phyloP scores from a whole-genome alignment of 2,329 filamentous ascomycete genomes.

The Nigrograna mackinnonii region DNA sequence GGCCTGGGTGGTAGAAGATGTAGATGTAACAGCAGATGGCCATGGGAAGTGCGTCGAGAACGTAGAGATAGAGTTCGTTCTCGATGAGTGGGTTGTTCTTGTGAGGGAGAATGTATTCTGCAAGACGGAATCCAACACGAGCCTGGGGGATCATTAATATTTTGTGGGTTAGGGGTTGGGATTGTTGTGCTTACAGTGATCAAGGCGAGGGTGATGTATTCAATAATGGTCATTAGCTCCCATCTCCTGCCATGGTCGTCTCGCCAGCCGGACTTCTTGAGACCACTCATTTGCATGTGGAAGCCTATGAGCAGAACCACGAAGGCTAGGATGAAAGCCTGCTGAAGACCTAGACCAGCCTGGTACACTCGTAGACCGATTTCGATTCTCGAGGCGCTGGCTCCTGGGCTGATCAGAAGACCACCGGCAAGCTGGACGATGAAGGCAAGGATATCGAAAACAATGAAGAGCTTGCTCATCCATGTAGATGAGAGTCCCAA shows the following conservation, averaged over 20 bases:
- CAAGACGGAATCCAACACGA: constrained; percentile 62
- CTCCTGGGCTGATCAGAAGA: constrained; percentile 25
- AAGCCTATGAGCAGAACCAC: constrained; percentile 13
- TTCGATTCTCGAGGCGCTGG: constrained; percentile 22
- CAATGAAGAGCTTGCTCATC: constrained; percentile 42
- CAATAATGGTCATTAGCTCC: constrained; percentile 38
- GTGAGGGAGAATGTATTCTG: constrained; percentile 54
- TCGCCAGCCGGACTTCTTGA: constrained; percentile 7
- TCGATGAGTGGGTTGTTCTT: constrained; percentile 46
- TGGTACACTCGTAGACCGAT: constrained; percentile 44
- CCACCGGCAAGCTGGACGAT: constrained; percentile 44
- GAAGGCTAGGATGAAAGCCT: constrained; percentile 25
- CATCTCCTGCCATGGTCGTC: constrained; percentile 9
- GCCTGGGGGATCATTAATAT: not conserved
- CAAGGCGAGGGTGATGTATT: constrained; percentile 40
- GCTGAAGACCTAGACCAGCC: constrained; percentile 14
- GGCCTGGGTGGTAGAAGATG: constrained; percentile 10
- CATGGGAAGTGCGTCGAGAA: constrained; percentile 59
- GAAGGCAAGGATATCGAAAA: constrained; percentile 45
- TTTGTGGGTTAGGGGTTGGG: not conserved
- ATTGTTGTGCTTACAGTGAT: constrained; percentile 41
- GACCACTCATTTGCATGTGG: constrained; percentile 8
- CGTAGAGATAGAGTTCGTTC: constrained; percentile 56
- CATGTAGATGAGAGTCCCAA: constrained; percentile 29
- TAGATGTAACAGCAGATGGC: constrained; percentile 32